A percentile compares a stretch with the other conserved stretches of the same genome.
phyloP scores from a whole-genome alignment of 1,284 basidiomycete species.

The Cutaneotrichosporon cutaneum region DNA sequence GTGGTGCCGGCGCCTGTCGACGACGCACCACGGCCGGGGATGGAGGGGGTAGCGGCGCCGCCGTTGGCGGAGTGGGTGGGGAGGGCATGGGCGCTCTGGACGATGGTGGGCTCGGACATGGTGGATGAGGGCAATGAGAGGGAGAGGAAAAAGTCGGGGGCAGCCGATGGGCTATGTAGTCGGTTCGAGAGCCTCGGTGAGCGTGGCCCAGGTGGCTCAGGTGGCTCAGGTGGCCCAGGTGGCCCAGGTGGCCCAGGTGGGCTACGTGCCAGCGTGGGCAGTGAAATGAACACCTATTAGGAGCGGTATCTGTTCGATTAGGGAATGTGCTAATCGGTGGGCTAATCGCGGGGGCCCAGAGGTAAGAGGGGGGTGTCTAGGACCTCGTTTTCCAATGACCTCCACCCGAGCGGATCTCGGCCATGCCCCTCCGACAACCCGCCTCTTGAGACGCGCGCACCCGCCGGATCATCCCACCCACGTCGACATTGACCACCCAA shows the following conservation, averaged over 20 bases:
- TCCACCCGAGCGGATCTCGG: neutral
- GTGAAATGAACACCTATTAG: neutral
- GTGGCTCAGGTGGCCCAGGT: too few species aligned
- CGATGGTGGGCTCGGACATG: slow-evolving; percentile 28
- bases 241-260: too few species aligned
- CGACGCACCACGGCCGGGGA: slow-evolving; percentile 20
- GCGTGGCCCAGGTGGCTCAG: too few species aligned
- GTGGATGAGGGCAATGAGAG: neutral
- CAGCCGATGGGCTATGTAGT: neutral
- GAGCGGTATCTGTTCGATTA: neutral
- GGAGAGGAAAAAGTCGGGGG: neutral
- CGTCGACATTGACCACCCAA: too few species aligned
- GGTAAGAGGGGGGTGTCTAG: too few species aligned
- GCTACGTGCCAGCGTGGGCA: neutral
- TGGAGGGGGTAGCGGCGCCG: slow-evolving; percentile 19
- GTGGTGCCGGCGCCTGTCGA: slow-evolving; percentile 53
- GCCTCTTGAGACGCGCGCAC: too few species aligned
- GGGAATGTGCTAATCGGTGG: too few species aligned
- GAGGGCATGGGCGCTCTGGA: slow-evolving; percentile 14
- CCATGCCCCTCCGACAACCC: too few species aligned
- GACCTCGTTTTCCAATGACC: neutral
- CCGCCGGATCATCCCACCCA: too few species aligned
- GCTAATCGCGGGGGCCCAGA: neutral
- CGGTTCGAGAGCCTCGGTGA: neutral
- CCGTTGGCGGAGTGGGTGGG: slow-evolving; percentile 6